Evolutionary conservation across 2,329 filamentous ascomycete species (phyloP).

Genomic region (Biscogniauxia mediterranea): DNA sequence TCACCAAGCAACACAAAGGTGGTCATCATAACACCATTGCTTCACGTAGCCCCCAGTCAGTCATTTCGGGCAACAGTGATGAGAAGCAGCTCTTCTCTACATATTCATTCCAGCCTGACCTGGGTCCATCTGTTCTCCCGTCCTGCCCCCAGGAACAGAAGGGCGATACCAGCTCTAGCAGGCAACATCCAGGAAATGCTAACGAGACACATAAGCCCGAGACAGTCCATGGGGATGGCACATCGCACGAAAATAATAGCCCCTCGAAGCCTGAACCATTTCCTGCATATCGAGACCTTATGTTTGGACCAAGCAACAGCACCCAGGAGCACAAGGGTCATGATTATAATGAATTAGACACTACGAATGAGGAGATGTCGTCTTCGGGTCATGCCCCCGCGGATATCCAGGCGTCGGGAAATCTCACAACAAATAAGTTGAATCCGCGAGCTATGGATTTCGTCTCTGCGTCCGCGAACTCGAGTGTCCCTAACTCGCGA

Average conservation of each 20-base stretch:
- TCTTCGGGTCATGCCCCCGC: conserved; percentile 1
- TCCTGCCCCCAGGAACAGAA: background rate
- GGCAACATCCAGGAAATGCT: too few species aligned
- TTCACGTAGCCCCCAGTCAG: background rate
- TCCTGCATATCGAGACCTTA: conserved; percentile 17
- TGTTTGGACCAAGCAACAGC: conserved; percentile 6
- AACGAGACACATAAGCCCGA: too few species aligned
- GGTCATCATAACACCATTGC: background rate
- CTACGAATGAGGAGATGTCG: background rate
- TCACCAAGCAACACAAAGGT: conserved; percentile 9
- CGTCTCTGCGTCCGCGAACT: conserved; percentile 1
- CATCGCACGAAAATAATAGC: background rate
- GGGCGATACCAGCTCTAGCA: background rate
- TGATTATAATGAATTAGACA: background rate
- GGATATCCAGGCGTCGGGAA: background rate
- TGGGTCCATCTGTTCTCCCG: background rate
- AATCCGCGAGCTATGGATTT: conserved; percentile 22
- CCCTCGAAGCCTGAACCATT: conserved; percentile 15
- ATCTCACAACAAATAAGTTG: conserved; percentile 1
- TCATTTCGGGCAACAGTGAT: background rate
- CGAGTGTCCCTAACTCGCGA: background rate
- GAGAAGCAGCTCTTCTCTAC: background rate
- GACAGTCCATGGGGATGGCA: background rate
- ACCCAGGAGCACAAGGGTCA: background rate
- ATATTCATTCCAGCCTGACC: conserved; percentile 3